phyloP scores from a whole-genome alignment of 2,329 filamentous ascomycete genomes.

The Paecilomyces sp. region DNA sequence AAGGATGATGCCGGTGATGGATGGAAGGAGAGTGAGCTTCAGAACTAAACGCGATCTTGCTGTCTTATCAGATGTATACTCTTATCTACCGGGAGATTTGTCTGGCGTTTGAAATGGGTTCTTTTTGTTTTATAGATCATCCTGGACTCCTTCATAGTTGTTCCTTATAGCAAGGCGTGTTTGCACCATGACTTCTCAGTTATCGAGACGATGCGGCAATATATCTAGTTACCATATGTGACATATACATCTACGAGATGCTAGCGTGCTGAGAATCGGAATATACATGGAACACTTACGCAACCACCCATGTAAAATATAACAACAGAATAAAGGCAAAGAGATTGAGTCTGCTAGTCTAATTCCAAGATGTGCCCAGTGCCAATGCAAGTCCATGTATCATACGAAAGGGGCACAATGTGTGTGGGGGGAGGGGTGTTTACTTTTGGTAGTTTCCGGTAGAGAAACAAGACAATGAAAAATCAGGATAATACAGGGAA shows the following conservation, averaged over 20 bases:
- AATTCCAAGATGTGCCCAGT: background rate
- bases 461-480: too few species aligned
- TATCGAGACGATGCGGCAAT: too few species aligned
- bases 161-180: too few species aligned
- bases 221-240: background rate
- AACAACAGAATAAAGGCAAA: background rate
- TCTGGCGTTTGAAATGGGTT: background rate
- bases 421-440: too few species aligned
- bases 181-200: too few species aligned
- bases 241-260: background rate
- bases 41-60: slow-evolving; percentile 37
- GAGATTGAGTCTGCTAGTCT: background rate
- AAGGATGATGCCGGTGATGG: slow-evolving; percentile 43
- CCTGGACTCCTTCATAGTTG: too few species aligned
- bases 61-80: background rate
- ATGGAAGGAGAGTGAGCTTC: slow-evolving; percentile 64
- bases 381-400: background rate
- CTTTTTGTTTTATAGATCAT: background rate
- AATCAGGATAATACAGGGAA: background rate
- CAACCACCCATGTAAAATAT: background rate
- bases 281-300: background rate
- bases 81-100: background rate
- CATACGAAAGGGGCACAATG: too few species aligned
- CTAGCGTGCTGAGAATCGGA: background rate
- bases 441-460: too few species aligned